Conservation (phyloP, 495 filamentous ascomycete genomes). For the Penicillium coprophilum region DNA sequence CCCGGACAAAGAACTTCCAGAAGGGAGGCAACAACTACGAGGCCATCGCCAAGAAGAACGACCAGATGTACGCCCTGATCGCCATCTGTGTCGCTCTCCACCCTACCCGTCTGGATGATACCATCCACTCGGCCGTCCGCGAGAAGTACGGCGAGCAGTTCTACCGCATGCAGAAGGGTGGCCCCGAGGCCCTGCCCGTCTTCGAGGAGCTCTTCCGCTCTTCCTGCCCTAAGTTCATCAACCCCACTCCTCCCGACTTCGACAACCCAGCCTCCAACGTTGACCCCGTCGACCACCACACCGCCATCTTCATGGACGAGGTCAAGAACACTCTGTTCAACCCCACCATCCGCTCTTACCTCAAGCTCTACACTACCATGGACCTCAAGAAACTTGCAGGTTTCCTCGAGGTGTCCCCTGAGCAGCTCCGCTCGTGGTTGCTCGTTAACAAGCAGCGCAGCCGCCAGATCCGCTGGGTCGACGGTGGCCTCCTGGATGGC, state of each 20-base stretch:
- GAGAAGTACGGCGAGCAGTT: constrained; percentile 99
- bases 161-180: constrained; percentile 89
- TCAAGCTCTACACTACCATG: constrained; percentile 99
- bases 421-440: constrained; percentile 85
- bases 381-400: constrained; percentile 96
- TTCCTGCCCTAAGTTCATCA: constrained; percentile 99
- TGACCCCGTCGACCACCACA: constrained; percentile 96
- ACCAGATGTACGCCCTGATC: constrained; percentile 99
- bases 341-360: constrained; percentile 94
- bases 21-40: constrained; percentile 95
- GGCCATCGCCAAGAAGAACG: constrained; percentile 98
- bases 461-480: constrained; percentile 92
- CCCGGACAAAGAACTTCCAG: constrained; percentile 99
- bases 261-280: constrained; percentile 91
- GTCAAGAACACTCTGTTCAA: constrained; percentile 95
- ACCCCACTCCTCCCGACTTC: constrained; percentile 93
- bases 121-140: constrained; percentile 94
- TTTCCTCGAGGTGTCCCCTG: constrained; percentile 91
- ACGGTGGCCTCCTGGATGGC: constrained; percentile 85
- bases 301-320: constrained; percentile 97
- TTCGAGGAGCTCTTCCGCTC: constrained; percentile 96
- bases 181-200: constrained; percentile 88
- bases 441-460: constrained; percentile 97
- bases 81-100: constrained; percentile 98
- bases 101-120: constrained; percentile 95